These are phyloP conservation scores for Filobasidium uniguttulatum DNA, from an alignment of 1,284 basidiomycete genomes.

Conservation along the genomic window DNA sequence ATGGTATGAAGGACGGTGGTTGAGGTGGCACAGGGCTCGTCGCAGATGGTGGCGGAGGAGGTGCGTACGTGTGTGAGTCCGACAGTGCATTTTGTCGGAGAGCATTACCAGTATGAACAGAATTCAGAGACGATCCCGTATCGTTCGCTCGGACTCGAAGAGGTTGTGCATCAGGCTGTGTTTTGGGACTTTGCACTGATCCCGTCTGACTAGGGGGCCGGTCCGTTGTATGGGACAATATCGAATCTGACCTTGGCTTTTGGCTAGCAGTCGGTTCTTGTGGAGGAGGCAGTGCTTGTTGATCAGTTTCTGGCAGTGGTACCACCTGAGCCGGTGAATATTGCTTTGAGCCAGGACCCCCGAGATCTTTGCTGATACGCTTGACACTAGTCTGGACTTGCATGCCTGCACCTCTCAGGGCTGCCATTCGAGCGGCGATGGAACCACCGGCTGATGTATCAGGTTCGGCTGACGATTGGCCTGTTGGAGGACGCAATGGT, in stretches of 20 bases:
- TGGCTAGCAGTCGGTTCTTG: too few species aligned
- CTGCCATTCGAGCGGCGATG: conserved; percentile 36
- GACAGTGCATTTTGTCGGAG: conserved; percentile 1
- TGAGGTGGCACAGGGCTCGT: conserved; percentile 1
- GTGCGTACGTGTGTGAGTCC: not conserved
- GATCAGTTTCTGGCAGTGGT: not conserved
- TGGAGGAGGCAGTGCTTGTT: too few species aligned
- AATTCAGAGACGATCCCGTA: conserved; percentile 20
- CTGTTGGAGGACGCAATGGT: not conserved
- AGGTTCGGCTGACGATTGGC: conserved; percentile 11
- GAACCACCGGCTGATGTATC: conserved; percentile 23
- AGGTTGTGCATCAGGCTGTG: conserved; percentile 1
- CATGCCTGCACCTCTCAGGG: conserved; percentile 33
- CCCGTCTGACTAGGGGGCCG: conserved; percentile 1
- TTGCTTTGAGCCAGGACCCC: not conserved
- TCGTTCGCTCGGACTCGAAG: conserved; percentile 9
- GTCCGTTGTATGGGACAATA: too few species aligned
- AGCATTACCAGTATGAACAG: conserved; percentile 13
- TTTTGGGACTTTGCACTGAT: conserved; percentile 4
- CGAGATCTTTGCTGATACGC: conserved; percentile 25
- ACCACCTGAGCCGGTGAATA: not conserved
- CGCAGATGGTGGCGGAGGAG: not conserved
- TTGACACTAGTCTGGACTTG: conserved; percentile 22
- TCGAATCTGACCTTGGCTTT: too few species aligned
- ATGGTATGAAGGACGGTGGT: not conserved